phyloP scores from a whole-genome alignment of 495 filamentous ascomycete species.

The Amphirosellinia nigrospora region DNA sequence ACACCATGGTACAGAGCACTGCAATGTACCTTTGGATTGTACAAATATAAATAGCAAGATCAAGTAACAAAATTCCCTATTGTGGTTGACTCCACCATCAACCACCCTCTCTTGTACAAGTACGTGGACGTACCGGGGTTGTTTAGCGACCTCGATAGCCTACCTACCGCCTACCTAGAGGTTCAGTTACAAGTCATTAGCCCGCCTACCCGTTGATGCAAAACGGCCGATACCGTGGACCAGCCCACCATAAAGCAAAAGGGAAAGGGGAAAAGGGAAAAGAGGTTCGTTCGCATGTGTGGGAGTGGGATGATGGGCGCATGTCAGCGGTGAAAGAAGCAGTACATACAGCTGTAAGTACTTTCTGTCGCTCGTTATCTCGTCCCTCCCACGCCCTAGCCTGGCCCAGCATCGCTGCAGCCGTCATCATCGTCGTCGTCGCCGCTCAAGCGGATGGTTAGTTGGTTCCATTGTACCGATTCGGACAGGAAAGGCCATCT shows the following conservation, averaged over 20 bases:
- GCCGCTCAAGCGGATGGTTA: slow-evolving; percentile 11
- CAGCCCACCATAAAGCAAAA: slow-evolving; percentile 19
- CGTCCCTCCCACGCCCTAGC: slow-evolving; percentile 16
- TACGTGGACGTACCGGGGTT: slow-evolving; percentile 7
- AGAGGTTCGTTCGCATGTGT: slow-evolving; percentile 6
- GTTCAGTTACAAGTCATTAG: slow-evolving; percentile 20
- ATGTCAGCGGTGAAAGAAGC: slow-evolving; percentile 21
- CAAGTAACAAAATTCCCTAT: not conserved
- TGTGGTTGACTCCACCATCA: not conserved
- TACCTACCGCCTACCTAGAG: too few species aligned
- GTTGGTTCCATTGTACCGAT: slow-evolving; percentile 13
- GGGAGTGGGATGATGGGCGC: slow-evolving; percentile 18
- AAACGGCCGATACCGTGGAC: slow-evolving; percentile 18
- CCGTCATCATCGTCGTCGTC: slow-evolving; percentile 13
- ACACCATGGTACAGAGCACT: slow-evolving; percentile 2
- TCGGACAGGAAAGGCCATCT: not conserved
- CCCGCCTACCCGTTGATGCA: slow-evolving; percentile 15
- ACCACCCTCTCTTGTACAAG: not conserved
- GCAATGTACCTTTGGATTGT: slow-evolving; percentile 3
- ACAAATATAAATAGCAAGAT: slow-evolving; percentile 13
- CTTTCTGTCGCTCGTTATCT: not conserved
- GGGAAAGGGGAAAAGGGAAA: too few species aligned
- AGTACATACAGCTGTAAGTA: not conserved
- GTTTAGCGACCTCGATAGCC: not conserved
- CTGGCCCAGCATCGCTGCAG: slow-evolving; percentile 9